These are phyloP conservation scores for Chrysanthemum makinoi DNA, from an alignment of 129 eudicot species.

Conservation along the genomic window DNA sequence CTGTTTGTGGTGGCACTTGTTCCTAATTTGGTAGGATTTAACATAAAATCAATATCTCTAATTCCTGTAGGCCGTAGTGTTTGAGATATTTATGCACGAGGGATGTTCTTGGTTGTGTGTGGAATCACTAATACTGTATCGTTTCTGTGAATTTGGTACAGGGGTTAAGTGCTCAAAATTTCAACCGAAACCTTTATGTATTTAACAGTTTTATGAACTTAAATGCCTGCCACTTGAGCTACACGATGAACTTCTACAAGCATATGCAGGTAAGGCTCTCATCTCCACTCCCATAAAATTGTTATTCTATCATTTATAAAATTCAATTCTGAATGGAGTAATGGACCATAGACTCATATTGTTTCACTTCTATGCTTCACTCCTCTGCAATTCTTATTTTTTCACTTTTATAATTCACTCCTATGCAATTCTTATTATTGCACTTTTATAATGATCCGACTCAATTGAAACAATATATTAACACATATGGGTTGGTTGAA, in stretches of 20 bases:
- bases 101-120: constrained; percentile 18
- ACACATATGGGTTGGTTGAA: too few relatives aligned
- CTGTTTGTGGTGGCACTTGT: neutral
- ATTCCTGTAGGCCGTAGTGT: neutral
- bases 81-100: constrained; percentile 8
- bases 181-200: constrained; percentile 73
- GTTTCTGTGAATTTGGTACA: constrained; percentile 36
- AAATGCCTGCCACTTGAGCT: constrained; percentile 69
- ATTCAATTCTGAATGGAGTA: neutral
- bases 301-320: neutral
- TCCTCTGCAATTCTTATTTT: too few relatives aligned
- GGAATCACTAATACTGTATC: constrained; percentile 3
- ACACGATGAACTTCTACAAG: constrained; percentile 61
- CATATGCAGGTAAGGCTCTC: constrained; percentile 74
- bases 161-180: constrained; percentile 57
- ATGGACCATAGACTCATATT: too few relatives aligned
- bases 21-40: neutral
- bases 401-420: too few relatives aligned
- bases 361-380: too few relatives aligned
- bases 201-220: constrained; percentile 95
- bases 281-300: constrained; percentile 17
- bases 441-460: too few relatives aligned
- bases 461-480: too few relatives aligned
- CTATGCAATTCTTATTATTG: too few relatives aligned
- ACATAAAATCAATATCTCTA: neutral